Base-by-base conservation (phyloP, 805 yeast genomes). In the Cyberlindnera sargentensis region DNA sequence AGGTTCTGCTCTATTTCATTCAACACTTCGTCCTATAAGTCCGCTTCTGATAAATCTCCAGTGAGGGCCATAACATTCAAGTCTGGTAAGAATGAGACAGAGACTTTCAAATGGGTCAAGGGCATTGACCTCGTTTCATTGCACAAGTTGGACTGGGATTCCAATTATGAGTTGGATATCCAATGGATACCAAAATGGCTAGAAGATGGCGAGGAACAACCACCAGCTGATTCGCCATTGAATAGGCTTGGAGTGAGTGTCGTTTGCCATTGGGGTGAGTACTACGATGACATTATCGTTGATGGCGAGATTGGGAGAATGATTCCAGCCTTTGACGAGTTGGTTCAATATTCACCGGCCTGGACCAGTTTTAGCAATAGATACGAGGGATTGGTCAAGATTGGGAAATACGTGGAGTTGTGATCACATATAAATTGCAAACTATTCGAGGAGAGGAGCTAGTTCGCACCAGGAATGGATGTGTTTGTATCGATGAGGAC, bases 231-330 rank as follows among this genome's bases (percentile, higher is more conserved):
- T 40, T 51, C 61, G 0, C 55, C 53, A 33, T 44, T 48, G 5
- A 59, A 66, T 53, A 58, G 65, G 44, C 61, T 87, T 40, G 82
- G 80, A 7, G 71, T 88, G 1, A 61, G 66, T 6, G 71, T 88
- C 7, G 68, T 75, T 25, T 89, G 96, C 58, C 78, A 67, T 55
- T 89, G 91, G 90, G 84, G 87, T 7, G 95, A 88, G 50, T 76
- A 78, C 58, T 79, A 78, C 31, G 60, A 63, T 9, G 74, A 59
- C 40, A 57, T 62, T 25, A 56, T 65, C 6, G 60, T 63, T 23
- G 71, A 66, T 39, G 77, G 72, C 1, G 58, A 51, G 10, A 37
- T 62, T 39, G 50, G 51, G 28, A 62, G 75, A 30, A 72, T 71
- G 45, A 61, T 86, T 4, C 89, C 95, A 1, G 89, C 93, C 1